Base-by-base conservation (phyloP, 2,329 filamentous ascomycete species). In the Diaporthe citriasiana region DNA sequence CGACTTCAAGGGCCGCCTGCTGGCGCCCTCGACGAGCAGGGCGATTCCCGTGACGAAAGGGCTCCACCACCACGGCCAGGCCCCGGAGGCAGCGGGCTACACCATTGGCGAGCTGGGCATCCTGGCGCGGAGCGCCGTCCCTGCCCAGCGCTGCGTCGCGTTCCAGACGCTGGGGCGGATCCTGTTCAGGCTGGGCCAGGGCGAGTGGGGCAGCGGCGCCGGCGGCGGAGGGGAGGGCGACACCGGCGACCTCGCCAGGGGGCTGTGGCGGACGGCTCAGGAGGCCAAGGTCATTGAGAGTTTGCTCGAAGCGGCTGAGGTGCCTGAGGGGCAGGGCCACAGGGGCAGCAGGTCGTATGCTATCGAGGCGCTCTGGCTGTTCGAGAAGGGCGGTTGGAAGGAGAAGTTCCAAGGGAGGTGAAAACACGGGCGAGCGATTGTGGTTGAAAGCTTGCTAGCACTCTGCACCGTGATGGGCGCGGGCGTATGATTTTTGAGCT, bases 21-120 rank as follows among this genome's bases (percentile, higher is more conserved):
- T 99, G 17, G 91, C 96, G 0, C 97, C 97, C 0, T 88, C 91
- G 65, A 89, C 91, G 45, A 92, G 95, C 35, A 89, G 95, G 72
- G 87, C 89, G 2, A 91, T 98, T 35, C 94, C 96, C 7, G 90
- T 91, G 0, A 92, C 91, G 17, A 90, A 93, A 74, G 97, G 97
- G 0, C 88, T 99, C 19, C 97, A 99, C 82, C 96, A 99, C 82
- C 97, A 99, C 82, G 95, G 93, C 76, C 91, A 95, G 74, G 95
- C 96, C 1, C 97, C 97, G 22, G 95, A 97, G 82, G 94, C 95
- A 1, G 97, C 97, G 0, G 97, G 97, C 0, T 99, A 99, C 83
- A 98, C 97, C 0, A 90, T 99, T 40, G 91, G 92, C 0, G 97
- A 99, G 83, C 87, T 99, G 1, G 92, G 95, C 1, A 90, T 93